Evolutionary conservation across 1,139 yeast genomes (phyloP).

Genomic region (Tardiomyces depauwii): DNA sequence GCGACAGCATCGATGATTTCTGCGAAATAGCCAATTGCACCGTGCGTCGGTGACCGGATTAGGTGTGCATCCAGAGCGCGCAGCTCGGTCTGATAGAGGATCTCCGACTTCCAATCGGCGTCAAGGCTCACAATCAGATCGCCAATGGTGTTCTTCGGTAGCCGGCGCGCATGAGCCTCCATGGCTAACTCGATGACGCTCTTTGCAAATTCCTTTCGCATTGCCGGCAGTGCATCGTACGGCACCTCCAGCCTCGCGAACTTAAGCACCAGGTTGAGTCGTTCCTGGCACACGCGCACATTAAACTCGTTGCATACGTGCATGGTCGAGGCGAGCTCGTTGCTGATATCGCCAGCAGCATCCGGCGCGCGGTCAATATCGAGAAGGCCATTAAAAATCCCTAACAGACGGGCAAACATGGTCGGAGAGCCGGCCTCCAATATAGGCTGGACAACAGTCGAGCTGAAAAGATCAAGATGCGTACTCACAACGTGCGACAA

Average conservation of each 20-base stretch:
- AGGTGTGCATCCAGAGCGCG: conserved; percentile 2
- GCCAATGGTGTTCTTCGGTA: conserved; percentile 6
- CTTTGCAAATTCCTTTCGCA: neutral
- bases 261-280: conserved; percentile 23
- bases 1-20: conserved; percentile 23
- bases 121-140: conserved; percentile 7
- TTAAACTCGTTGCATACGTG: conserved; percentile 38
- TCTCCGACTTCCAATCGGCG: conserved; percentile 6
- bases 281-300: conserved; percentile 40
- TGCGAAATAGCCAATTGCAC: conserved; percentile 7
- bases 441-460: neutral
- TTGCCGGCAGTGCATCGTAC: neutral
- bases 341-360: neutral
- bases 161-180: neutral
- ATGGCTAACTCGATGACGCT: neutral
- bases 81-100: conserved; percentile 3
- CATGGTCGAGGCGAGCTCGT: neutral
- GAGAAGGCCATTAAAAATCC: neutral
- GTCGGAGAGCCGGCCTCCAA: neutral
- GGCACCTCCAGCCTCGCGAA: neutral
- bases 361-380: neutral
- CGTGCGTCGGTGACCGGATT: neutral
- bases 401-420: neutral
- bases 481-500: neutral
- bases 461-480: neutral